Conservation (phyloP, 108 stramenopile species). For the Hondaea fermentalgiana region DNA sequence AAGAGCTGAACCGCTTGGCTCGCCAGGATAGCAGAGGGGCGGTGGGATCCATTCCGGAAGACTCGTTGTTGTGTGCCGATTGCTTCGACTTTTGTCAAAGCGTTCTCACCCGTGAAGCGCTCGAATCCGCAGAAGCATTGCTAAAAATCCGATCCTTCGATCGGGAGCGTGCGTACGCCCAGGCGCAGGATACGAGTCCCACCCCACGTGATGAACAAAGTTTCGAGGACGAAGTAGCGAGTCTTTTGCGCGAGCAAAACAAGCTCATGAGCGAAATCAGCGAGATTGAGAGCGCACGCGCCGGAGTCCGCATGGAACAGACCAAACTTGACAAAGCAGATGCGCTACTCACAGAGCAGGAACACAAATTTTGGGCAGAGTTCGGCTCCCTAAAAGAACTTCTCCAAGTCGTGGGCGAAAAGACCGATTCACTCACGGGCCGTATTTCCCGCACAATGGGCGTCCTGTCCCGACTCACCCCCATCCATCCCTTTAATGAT, state of each 20-base stretch:
- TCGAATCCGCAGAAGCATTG: too few species aligned
- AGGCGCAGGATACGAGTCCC: too few species aligned
- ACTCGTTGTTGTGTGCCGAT: neutral
- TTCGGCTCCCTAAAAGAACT: neutral
- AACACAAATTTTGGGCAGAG: neutral
- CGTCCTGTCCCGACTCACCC: neutral
- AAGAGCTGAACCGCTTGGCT: neutral
- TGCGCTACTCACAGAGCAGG: neutral
- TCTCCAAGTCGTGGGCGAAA: neutral
- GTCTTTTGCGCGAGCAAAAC: neutral
- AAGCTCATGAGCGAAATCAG: neutral
- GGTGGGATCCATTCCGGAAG: neutral
- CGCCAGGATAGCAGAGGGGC: neutral
- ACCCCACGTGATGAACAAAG: neutral
- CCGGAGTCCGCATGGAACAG: neutral
- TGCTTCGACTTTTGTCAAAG: neutral
- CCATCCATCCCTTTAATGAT: conserved; percentile 33
- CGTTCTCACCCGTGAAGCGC: too few species aligned
- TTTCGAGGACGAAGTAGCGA: neutral
- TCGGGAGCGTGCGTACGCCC: too few species aligned
- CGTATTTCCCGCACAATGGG: neutral
- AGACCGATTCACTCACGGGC: neutral
- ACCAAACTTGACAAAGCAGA: neutral
- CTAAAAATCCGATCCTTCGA: too few species aligned
- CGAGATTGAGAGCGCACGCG: neutral